phyloP scores from a whole-genome alignment of 2,329 filamentous ascomycete species.

The Colletotrichum tofieldiae region DNA sequence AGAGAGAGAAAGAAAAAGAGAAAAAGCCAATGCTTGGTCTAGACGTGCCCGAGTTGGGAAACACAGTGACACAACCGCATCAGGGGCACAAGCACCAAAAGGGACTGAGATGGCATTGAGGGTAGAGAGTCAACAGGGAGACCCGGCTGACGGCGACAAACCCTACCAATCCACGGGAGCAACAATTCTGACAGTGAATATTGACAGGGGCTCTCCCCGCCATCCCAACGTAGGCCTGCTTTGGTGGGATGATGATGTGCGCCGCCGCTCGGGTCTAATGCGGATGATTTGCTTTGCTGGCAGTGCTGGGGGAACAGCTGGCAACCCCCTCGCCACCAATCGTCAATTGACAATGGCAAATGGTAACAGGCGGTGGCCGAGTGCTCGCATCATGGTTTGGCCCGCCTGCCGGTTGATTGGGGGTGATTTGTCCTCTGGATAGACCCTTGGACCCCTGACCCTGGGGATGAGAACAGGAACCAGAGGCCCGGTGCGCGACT shows the following conservation, averaged over 20 bases:
- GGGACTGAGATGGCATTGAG: neutral
- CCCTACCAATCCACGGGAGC: neutral
- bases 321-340: neutral
- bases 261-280: neutral
- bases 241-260: conserved; percentile 23
- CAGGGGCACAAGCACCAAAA: conserved; percentile 11
- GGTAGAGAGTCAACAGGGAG: neutral
- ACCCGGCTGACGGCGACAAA: neutral
- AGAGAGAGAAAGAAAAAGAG: neutral
- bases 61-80: conserved; percentile 24
- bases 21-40: conserved; percentile 2
- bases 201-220: conserved; percentile 17
- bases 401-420: neutral
- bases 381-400: conserved; percentile 2
- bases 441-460: conserved; percentile 36
- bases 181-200: neutral
- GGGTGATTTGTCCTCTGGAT: neutral
- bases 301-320: conserved; percentile 11
- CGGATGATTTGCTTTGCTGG: conserved; percentile 24
- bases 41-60: conserved; percentile 16
- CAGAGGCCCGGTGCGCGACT: neutral
- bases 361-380: neutral
- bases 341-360: neutral
- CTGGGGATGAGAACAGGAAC: neutral
- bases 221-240: conserved; percentile 9